Conservation (phyloP, 306 rosid genomes). For the Herpetospermum pedunculosum region DNA sequence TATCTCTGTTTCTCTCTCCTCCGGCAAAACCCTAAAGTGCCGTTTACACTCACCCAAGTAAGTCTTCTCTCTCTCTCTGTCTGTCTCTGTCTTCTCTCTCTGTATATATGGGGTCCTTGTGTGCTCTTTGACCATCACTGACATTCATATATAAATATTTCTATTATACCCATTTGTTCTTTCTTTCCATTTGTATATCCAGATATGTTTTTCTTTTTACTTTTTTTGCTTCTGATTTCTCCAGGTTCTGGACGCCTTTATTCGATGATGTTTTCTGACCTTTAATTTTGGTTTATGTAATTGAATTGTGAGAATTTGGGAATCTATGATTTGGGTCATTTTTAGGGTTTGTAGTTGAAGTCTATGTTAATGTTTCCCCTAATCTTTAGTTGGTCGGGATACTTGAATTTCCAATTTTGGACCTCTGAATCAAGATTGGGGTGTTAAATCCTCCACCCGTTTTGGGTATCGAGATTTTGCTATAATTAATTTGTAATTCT, state of each 20-base stretch:
- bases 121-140: constrained; percentile 1
- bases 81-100: constrained; percentile 14
- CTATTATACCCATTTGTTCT: neutral
- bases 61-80: constrained; percentile 44
- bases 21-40: constrained; percentile 97
- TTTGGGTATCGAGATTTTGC: neutral
- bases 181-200: neutral
- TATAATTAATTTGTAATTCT: neutral
- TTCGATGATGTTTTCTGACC: neutral
- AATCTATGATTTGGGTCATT: neutral
- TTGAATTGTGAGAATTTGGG: too few relatives aligned
- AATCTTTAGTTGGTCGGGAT: neutral
- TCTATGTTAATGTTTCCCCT: neutral
- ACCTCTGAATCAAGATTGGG: neutral
- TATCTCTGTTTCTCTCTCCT: constrained; percentile 56
- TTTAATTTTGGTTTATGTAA: neutral
- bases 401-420: neutral
- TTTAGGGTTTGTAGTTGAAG: neutral
- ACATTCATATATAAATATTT: constrained; percentile 1
- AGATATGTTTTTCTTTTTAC: neutral
- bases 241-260: neutral
- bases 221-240: neutral
- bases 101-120: constrained; percentile 9
- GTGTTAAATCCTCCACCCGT: neutral
- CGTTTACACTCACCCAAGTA: constrained; percentile 95